Evolutionary conservation across 2,329 filamentous ascomycete species (phyloP).

Genomic region (Cercospora zeae-maydis): DNA sequence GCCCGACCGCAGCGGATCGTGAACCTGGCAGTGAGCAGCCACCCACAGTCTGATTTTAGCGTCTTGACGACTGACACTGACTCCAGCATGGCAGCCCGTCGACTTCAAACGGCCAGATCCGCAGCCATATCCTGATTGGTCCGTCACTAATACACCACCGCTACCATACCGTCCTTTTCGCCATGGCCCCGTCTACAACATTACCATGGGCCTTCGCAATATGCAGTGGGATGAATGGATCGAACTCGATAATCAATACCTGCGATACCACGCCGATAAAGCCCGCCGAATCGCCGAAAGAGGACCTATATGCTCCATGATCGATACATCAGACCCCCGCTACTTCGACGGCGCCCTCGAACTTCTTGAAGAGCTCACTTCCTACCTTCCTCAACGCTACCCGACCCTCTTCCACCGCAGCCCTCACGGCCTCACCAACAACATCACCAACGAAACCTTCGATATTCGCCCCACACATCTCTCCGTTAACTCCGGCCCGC

Average conservation of each 20-base stretch:
- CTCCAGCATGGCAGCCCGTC: conserved; percentile 54
- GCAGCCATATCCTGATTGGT: conserved; percentile 64
- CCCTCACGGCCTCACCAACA: conserved; percentile 63
- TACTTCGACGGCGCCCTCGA: conserved; percentile 67
- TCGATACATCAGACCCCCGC: conserved; percentile 59
- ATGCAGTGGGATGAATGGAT: conserved; percentile 74
- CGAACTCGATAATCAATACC: conserved; percentile 77
- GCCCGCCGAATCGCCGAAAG: conserved; percentile 63
- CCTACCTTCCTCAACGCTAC: conserved; percentile 72
- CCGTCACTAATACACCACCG: conserved; percentile 64
- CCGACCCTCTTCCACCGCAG: conserved; percentile 66
- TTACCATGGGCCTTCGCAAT: conserved; percentile 72
- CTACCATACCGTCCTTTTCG: conserved; percentile 76
- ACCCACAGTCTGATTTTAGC: background rate
- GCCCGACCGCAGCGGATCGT: conserved; percentile 39
- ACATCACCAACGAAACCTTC: conserved; percentile 68
- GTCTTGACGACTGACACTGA: conserved; percentile 12
- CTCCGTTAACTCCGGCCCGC: conserved; percentile 29
- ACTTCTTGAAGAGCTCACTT: conserved; percentile 66
- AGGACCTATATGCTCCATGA: conserved; percentile 63
- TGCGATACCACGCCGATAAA: conserved; percentile 70
- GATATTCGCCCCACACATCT: conserved; percentile 63
- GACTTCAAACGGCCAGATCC: conserved; percentile 59
- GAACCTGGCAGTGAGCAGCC: conserved; percentile 46
- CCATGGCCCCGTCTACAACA: conserved; percentile 66